Conservation (phyloP, 208 protist genomes). For the Leishmania gerbilli region DNA sequence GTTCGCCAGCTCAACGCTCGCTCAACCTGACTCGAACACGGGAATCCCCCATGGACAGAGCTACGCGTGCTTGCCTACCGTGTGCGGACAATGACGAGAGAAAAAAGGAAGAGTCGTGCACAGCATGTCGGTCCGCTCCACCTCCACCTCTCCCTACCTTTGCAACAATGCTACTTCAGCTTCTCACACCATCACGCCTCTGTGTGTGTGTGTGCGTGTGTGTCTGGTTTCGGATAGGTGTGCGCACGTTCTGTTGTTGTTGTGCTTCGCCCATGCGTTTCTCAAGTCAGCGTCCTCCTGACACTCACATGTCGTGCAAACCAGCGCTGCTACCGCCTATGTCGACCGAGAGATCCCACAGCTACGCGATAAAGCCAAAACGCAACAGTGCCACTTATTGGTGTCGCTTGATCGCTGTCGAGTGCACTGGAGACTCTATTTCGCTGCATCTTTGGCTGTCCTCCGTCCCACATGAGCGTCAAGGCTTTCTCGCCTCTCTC, state of each 20-base stretch:
- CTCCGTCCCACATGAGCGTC: neutral
- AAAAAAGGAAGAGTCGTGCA: neutral
- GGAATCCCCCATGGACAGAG: neutral
- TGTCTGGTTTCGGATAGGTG: neutral
- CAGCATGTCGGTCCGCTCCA: no score
- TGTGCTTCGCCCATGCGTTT: neutral
- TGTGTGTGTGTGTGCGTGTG: neutral
- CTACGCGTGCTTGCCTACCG: neutral
- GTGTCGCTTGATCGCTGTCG: neutral
- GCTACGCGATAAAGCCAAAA: neutral
- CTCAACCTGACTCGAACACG: neutral
- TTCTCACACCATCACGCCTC: no score
- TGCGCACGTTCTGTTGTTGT: neutral
- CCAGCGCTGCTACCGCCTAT: neutral
- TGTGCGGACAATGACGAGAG: neutral
- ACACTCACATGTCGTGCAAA: neutral
- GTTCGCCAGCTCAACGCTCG: neutral
- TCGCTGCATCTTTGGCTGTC: neutral
- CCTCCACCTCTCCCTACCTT: no score
- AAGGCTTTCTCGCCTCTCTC: neutral
- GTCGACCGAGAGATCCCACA: neutral
- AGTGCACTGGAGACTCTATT: neutral
- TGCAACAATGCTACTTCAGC: no score
- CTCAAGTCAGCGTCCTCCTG: neutral
- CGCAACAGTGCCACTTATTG: neutral